A percentile compares a stretch with the other conserved stretches of the same genome.
These are phyloP conservation scores for Lolium multiflorum DNA, from an alignment of 176 grass and related monocot genomes.

Conservation along the genomic window DNA sequence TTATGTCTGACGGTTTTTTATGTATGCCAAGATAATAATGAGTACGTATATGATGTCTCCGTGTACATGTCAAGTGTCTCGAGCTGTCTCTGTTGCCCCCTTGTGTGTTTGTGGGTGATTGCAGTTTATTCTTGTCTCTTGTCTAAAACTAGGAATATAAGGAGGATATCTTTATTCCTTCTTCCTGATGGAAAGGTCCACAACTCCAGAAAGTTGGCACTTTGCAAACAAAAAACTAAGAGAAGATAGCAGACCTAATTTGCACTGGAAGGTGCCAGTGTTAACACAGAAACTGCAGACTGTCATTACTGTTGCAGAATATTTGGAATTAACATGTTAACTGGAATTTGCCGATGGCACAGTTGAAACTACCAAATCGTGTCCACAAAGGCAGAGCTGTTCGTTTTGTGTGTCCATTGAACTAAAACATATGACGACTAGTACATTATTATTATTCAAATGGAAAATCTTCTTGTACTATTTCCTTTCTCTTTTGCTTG, in stretches of 20 bases:
- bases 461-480: not conserved
- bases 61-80: not conserved
- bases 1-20: not conserved
- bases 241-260: not conserved
- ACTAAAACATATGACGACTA: constrained; percentile 13
- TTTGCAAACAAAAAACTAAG: not conserved
- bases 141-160: not conserved
- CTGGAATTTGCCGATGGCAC: constrained; percentile 9
- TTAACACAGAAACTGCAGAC: constrained; percentile 3
- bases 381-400: not conserved
- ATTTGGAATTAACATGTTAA: constrained; percentile 36
- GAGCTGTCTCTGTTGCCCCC: not conserved
- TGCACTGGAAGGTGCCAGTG: not conserved
- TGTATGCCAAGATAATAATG: not conserved
- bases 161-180: not conserved
- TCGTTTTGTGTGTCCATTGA: not conserved
- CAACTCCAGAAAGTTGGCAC: not conserved
- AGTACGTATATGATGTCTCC: not conserved
- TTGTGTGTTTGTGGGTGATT: not conserved
- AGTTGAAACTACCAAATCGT: not conserved
- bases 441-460: not conserved
- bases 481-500: not conserved
- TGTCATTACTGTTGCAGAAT: constrained; percentile 2
- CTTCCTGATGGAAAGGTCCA: too few species aligned
- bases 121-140: not conserved